These are phyloP conservation scores for Schoenoplectus tabernaemontani DNA, from an alignment of 202 grass and related monocot genomes.

Conservation along the genomic window DNA sequence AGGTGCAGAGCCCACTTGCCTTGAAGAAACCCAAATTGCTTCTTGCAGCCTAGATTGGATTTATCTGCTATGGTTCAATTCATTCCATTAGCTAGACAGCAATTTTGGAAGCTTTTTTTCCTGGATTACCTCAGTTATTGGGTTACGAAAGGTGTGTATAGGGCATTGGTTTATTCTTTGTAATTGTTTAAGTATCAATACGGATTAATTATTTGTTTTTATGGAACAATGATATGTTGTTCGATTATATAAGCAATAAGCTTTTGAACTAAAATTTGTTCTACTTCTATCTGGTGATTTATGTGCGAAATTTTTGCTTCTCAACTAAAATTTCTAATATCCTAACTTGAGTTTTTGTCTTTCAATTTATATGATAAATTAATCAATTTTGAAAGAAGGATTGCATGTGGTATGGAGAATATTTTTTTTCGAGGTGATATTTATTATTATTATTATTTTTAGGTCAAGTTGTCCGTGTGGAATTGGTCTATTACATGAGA, in stretches of 20 bases:
- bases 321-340: too few species aligned
- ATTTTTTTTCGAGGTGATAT: too few species aligned
- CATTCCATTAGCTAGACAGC: constrained; percentile 21
- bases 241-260: neutral
- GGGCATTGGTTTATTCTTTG: constrained; percentile 39
- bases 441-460: neutral
- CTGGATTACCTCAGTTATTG: neutral
- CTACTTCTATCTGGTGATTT: constrained; percentile 6
- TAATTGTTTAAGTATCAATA: constrained; percentile 17
- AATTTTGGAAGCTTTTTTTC: constrained; percentile 1
- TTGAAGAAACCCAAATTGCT: constrained; percentile 96
- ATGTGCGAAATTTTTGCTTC: too few species aligned
- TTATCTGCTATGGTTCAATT: constrained; percentile 29
- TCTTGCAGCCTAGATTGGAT: constrained; percentile 27
- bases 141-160: constrained; percentile 22
- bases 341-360: too few species aligned
- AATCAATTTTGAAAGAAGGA: too few species aligned
- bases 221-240: neutral
- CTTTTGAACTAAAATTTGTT: neutral
- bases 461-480: constrained; percentile 16
- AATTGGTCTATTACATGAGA: neutral
- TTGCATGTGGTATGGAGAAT: too few species aligned
- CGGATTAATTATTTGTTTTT: constrained; percentile 1
- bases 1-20: constrained; percentile 92
- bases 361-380: too few species aligned